Evolutionary conservation across 106 monocot species (phyloP), one percentile per base, ranked within the genome.

Genomic region (Vanilla planifolia): DNA sequence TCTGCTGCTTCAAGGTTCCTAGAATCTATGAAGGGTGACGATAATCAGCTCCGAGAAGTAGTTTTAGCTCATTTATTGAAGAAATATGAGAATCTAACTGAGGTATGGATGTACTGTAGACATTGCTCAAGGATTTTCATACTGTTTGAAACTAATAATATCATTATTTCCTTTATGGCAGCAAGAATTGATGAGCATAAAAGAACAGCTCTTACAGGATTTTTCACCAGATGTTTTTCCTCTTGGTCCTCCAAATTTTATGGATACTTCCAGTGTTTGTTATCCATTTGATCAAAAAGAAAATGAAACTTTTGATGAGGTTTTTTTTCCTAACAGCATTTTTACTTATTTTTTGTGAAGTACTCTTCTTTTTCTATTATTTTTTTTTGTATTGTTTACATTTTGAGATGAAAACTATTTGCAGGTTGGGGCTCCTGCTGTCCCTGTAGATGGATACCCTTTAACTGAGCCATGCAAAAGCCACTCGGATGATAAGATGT

Each of bases 201-300:
- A 68, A 69, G 72, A 79, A 45, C 80, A 96, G 37, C 67, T 96
- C 26, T 64, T 72, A 10, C 75, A 75, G 43, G 74, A 73, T 56
- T 96, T 96, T 74, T 87, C 87, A 62, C 77, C 84, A 26, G 91
- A 91, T 67, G 62, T 61, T 47, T 84, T 88, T 61, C 70, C 69
- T 20, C 64, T 86, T 67, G 73, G 80, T 34, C 79, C 69, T 51
- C 83, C 95, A 48, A 56, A 76, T 63, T 90, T 87, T 62, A 73
- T 77, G 84, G 91, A 96, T 45, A 72, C 81, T 56, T 75, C 87
- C 33, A 64, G 64, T 30, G 56, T 57, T 67, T 76, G 33, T 36
- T 84, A 67, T 14, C 80, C 79, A 16, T 74, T 75, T 62, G 63
- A 25, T 28, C 66, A 70, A 35, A 73, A 76, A 56, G 90, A 84